Evolutionary conservation across 208 protist genomes (phyloP).

Genomic region (Phytomonas sp.): DNA sequence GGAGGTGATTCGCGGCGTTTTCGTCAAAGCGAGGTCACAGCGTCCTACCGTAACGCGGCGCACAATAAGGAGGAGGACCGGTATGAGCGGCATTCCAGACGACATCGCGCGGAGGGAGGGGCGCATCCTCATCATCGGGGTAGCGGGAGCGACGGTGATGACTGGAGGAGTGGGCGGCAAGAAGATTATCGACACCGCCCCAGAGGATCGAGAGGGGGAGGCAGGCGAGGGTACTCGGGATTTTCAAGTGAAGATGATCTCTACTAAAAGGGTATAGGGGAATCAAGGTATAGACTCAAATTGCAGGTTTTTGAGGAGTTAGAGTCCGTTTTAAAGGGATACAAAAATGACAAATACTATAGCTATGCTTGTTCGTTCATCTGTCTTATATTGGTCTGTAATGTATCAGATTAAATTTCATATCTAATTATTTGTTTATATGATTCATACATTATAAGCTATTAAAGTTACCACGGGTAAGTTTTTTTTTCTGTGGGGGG

Average conservation of each 20-base stretch:
- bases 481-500: not conserved
- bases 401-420: not conserved
- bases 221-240: not conserved
- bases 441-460: not conserved
- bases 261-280: not conserved
- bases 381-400: not conserved
- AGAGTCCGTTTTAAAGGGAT: not conserved
- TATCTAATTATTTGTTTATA: not conserved
- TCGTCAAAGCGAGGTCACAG: not conserved
- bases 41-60: not conserved
- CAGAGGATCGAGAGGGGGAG: not conserved
- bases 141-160: constrained; percentile 5
- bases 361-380: not conserved
- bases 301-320: not conserved
- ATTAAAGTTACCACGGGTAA: not conserved
- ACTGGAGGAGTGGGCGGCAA: constrained; percentile 14
- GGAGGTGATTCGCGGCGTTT: not conserved
- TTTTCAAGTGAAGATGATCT: not conserved
- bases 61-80: not conserved
- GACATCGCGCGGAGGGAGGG: not conserved
- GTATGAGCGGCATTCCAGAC: not conserved
- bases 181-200: constrained; percentile 11
- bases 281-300: not conserved
- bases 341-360: not conserved
- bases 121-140: constrained; percentile 15